These are phyloP conservation scores for Salix dunnii DNA, from an alignment of 345 rosid genomes.

Conservation along the genomic window DNA sequence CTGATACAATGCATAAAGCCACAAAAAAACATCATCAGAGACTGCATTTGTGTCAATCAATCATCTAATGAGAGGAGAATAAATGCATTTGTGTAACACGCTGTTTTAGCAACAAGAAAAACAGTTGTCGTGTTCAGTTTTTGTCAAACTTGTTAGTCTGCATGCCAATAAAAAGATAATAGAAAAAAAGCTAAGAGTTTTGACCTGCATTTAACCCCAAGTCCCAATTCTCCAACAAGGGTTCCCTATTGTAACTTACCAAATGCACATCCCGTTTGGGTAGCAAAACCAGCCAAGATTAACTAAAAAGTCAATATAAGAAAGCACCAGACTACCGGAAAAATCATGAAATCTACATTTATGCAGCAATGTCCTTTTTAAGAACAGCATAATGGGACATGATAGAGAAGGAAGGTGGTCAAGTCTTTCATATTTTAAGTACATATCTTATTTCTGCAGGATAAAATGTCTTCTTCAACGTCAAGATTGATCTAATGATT, in stretches of 20 bases:
- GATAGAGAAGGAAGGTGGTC: too few relatives aligned
- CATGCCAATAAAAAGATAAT: not conserved
- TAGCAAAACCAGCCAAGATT: too few relatives aligned
- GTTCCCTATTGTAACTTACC: too few relatives aligned
- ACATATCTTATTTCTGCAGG: not conserved
- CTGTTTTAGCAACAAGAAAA: not conserved
- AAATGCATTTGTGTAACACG: not conserved
- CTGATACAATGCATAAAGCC: constrained; percentile 8
- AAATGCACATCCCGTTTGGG: too few relatives aligned
- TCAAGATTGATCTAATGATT: not conserved
- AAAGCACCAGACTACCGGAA: too few relatives aligned
- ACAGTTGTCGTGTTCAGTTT: too few relatives aligned
- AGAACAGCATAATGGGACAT: too few relatives aligned
- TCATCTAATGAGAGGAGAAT: not conserved
- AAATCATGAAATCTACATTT: too few relatives aligned
- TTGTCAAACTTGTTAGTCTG: not conserved
- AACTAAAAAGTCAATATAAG: too few relatives aligned
- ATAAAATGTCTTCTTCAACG: not conserved
- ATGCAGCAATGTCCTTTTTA: too few relatives aligned
- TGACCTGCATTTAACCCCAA: not conserved
- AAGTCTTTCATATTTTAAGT: too few relatives aligned
- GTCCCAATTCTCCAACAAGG: not conserved
- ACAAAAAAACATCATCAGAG: not conserved
- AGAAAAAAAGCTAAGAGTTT: not conserved
- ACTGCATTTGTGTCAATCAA: not conserved